Percentiles rank a stretch among this genome's conserved stretches.
phyloP scores from a whole-genome alignment of 257 asterid species.

The Ocimum tenuiflorum region DNA sequence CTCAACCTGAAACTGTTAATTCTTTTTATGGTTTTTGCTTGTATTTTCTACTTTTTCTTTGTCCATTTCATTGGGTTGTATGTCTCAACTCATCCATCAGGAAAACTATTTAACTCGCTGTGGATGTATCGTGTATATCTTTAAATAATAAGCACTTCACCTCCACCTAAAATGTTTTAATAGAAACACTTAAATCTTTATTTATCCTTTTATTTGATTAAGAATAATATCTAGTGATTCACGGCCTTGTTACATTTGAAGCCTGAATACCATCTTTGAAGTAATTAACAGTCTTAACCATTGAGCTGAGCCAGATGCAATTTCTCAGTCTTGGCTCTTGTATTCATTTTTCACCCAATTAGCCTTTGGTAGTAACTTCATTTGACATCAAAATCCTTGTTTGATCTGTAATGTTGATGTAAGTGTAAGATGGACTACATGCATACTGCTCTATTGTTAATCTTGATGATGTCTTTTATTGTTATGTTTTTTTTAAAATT shows the following conservation, averaged over 20 bases:
- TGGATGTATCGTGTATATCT: background rate
- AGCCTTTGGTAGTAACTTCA: background rate
- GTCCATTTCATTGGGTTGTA: background rate
- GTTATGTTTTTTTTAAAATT: background rate
- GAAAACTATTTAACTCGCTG: background rate
- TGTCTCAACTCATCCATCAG: background rate
- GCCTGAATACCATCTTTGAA: background rate
- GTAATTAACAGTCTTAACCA: background rate
- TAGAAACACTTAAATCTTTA: background rate
- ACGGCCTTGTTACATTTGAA: background rate
- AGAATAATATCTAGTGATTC: background rate
- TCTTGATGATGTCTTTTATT: background rate
- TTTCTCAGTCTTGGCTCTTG: background rate
- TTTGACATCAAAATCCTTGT: background rate
- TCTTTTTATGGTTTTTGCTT: background rate
- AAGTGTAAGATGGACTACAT: background rate
- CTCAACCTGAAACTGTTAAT: conserved; percentile 6
- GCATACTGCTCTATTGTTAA: background rate
- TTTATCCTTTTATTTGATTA: background rate
- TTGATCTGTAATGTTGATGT: background rate
- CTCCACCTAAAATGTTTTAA: background rate
- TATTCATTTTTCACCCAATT: background rate
- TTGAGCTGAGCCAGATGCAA: background rate
- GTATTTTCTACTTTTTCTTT: background rate
- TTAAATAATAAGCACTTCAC: no score